Evolutionary conservation across 2,329 filamentous ascomycete genomes (phyloP), one percentile per base, ranked within the genome.

Genomic region (Hymenoscyphus scutula): DNA sequence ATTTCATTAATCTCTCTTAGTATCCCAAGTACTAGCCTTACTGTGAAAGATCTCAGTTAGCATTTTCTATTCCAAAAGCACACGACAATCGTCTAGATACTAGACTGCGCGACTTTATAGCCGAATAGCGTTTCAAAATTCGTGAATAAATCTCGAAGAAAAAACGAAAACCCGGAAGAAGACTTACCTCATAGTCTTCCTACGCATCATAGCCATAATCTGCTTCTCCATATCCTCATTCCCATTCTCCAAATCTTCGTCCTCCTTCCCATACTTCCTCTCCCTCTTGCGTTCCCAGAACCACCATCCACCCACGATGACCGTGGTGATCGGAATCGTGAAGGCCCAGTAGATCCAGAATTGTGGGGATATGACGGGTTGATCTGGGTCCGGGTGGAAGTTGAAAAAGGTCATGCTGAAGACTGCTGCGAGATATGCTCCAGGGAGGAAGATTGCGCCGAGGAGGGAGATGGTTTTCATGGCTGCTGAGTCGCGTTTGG

Each of bases 371-470:
- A 87, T 63, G 19, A 57, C 56, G 10, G 62, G 19, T 32, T 59
- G 11, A 17, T 29, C 11, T 3, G 56, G 25, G 10, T 59, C 27
- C 2, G 41, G 27, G 1, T 81, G 80, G 67, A 87, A 88, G 74
- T 88, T 81, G 76, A 88, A 88, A 72, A 88, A 88, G 0, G 84
- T 84, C 84, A 87, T 88, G 76, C 81, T 83, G 68, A 88, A 88
- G 27, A 88, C 77, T 0, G 85, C 88, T 8, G 85, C 81, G 19
- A 88, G 78, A 66, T 82, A 86, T 0, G 84, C 87, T 1, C 84
- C 85, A 0, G 85, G 85, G 5, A 88, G 76, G 68, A 88, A 88
- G 48, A 88, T 76, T 48, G 84, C 84, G 30, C 85, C 86, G 61
- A 88, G 81, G 0, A 88, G 78, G 0, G 85, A 87, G 45, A 88